These are phyloP conservation scores for Talaromyces piceae DNA, from an alignment of 2,329 filamentous ascomycete genomes.

Conservation along the genomic window DNA sequence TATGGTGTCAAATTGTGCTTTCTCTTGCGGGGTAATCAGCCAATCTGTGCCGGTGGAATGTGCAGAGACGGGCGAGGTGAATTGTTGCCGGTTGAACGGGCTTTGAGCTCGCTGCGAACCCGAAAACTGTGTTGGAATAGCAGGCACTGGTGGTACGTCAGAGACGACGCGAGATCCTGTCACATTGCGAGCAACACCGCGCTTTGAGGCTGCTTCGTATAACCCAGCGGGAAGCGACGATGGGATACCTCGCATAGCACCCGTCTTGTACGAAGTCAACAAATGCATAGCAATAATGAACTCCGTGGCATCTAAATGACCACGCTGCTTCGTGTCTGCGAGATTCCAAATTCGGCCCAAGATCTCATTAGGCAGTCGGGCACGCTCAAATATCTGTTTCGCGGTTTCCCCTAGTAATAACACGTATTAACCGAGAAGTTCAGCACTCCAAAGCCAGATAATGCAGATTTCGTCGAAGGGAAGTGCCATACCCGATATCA, in stretches of 20 bases:
- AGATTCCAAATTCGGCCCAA: constrained; percentile 95
- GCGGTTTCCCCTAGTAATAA: constrained; percentile 62
- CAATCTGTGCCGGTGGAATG: constrained; percentile 62
- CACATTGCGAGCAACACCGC: constrained; percentile 46
- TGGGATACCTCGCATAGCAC: constrained; percentile 70
- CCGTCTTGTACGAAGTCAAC: constrained; percentile 82
- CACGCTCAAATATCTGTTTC: constrained; percentile 92
- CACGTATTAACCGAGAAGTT: not conserved
- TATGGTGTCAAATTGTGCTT: constrained; percentile 77
- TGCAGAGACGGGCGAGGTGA: constrained; percentile 43
- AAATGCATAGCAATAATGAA: constrained; percentile 99
- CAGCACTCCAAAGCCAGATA: constrained; percentile 3
- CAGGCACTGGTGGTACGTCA: constrained; percentile 51
- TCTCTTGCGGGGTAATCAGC: constrained; percentile 76
- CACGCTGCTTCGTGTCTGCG: constrained; percentile 86
- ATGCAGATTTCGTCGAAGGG: not conserved
- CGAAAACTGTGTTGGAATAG: constrained; percentile 75
- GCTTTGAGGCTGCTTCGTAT: constrained; percentile 80
- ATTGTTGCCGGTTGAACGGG: constrained; percentile 47
- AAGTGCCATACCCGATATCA: constrained; percentile 56
- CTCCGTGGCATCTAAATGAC: constrained; percentile 76
- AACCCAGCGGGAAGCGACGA: constrained; percentile 73
- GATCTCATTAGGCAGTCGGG: constrained; percentile 78
- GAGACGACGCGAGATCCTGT: constrained; percentile 45
- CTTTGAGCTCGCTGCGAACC: constrained; percentile 53